Conservation (phyloP, 179 eudicot genomes). For the Beta macrorhiza region DNA sequence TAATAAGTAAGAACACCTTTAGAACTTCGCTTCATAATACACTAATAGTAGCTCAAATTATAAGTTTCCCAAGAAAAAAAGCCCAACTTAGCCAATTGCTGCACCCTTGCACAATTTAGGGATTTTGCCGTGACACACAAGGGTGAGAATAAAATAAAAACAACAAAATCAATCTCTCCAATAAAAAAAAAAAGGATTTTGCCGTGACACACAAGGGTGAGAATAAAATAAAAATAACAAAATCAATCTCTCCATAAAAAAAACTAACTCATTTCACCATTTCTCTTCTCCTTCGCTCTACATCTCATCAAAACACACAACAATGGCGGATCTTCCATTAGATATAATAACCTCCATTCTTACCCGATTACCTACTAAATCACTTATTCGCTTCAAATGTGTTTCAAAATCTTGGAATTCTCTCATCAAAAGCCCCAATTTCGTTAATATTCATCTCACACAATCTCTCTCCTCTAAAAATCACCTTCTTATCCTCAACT, state of each 20-base stretch:
- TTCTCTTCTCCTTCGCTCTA: background rate
- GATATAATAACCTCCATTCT: slow-evolving; percentile 3
- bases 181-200: too few relatives aligned
- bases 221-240: background rate
- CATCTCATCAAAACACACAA: background rate
- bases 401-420: slow-evolving; percentile 5
- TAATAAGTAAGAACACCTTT: too few relatives aligned
- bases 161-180: too few relatives aligned
- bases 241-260: background rate
- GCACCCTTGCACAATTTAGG: background rate
- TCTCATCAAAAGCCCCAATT: background rate
- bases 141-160: too few relatives aligned
- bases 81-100: background rate
- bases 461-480: background rate
- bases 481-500: background rate
- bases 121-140: too few relatives aligned
- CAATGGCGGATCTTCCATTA: slow-evolving; percentile 11
- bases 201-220: background rate
- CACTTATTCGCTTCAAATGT: slow-evolving; percentile 12
- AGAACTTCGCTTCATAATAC: too few relatives aligned
- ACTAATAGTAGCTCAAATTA: too few relatives aligned
- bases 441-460: slow-evolving; percentile 3
- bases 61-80: background rate
- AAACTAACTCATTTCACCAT: background rate
- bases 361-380: slow-evolving; percentile 2